Evolutionary conservation across 1,284 basidiomycete species (phyloP), one percentile per base, ranked within the genome.

Genomic region (Ceraceosorus guamensis): DNA sequence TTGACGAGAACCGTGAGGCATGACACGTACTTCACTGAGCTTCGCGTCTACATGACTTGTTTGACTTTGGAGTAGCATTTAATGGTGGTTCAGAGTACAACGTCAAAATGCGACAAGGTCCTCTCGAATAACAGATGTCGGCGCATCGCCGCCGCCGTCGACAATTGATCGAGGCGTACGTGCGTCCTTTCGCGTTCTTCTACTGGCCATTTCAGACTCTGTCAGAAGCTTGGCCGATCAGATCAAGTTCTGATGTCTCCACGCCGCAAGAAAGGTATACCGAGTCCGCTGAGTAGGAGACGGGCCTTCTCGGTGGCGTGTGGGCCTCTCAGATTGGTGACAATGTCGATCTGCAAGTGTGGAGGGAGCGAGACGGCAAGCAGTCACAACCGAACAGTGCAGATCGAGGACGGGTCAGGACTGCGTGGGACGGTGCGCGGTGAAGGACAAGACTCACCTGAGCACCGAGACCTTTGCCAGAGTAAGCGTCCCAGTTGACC

Each of bases 401-500:
- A 44, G 41, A 44, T 44, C 13, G 13, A 43, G 8, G n/a, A 35
- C 10, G 14, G 8, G 31, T 18, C 8, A 16, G 10, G 30, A 41
- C n/a, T 48, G 35, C 10, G 33, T 8, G 8, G 46, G 41, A 10
- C 6, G 41, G 31, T 16, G 30, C 18, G 39, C 13, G 7, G 16
- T 10, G 11, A n/a, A 6, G 1, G 4, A 31, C 46, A 6, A 13
- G 7, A 59, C 60, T 46, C 48, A 60, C 60, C 55, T 66, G 72
- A 63, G 74, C 71, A 24, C 73, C 73, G n/a, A 67, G 55, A 14
- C 66, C 62, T 34, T 55, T 61, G 57, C 66, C 66, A 11, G 70
- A 69, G 58, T 76, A 76, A 56, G 71, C 66, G 51, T 76, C 73
- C 57, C 71, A 57, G 54, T 76, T 76, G 50, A 75, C 66, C 56